These are phyloP conservation scores for Centrapalus pauciflorus DNA, from an alignment of 129 eudicot genomes.

Conservation along the genomic window DNA sequence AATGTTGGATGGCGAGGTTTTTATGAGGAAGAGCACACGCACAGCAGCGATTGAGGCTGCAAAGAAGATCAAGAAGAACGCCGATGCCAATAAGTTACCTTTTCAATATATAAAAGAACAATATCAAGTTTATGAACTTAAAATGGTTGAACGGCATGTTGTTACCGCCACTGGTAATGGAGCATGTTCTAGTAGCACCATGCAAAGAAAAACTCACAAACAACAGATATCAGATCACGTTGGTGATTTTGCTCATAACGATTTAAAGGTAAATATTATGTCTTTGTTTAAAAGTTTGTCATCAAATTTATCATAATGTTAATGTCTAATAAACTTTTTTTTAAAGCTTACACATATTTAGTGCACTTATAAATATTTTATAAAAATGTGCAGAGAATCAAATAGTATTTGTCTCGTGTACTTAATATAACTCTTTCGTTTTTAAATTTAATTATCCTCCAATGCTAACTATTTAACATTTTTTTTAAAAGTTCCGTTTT, in stretches of 20 bases:
- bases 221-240: background rate
- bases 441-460: too few species aligned
- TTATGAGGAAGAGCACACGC: slow-evolving; percentile 25
- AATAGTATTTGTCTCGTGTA: too few species aligned
- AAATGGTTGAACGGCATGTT: background rate
- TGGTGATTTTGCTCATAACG: background rate
- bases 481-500: too few species aligned
- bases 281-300: background rate
- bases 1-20: slow-evolving; percentile 17
- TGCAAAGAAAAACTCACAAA: background rate
- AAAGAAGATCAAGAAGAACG: slow-evolving; percentile 16
- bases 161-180: background rate
- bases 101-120: background rate
- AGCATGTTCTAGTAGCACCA: background rate
- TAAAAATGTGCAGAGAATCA: too few species aligned
- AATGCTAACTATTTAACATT: too few species aligned
- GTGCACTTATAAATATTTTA: too few species aligned
- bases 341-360: too few species aligned
- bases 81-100: background rate
- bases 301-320: background rate
- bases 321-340: too few species aligned
- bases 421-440: too few species aligned
- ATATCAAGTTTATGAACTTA: background rate
- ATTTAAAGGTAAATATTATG: background rate
- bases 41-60: slow-evolving; percentile 23